Conservation (phyloP, 2,329 filamentous ascomycete species). For the Ophiostoma perfectum region DNA sequence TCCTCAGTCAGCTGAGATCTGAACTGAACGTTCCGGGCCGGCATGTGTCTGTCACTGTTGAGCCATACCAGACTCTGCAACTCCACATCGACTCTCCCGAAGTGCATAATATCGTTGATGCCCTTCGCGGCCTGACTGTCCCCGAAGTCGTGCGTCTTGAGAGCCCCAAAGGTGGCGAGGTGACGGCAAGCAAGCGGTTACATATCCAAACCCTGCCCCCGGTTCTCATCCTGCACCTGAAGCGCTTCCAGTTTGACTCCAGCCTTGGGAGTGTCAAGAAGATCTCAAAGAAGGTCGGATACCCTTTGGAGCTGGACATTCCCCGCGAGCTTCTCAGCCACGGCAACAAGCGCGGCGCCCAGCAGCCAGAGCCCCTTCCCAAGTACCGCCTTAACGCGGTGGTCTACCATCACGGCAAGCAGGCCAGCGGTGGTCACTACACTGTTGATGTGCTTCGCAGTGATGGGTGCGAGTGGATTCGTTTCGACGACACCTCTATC, state of each 20-base stretch:
- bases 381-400: conserved; percentile 83
- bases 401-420: conserved; percentile 96
- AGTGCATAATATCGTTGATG: conserved; percentile 86
- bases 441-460: conserved; percentile 95
- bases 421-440: conserved; percentile 92
- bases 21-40: conserved; percentile 81
- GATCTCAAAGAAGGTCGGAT: conserved; percentile 97
- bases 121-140: conserved; percentile 75
- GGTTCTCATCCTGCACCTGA: conserved; percentile 88
- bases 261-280: conserved; percentile 86
- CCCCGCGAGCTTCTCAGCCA: conserved; percentile 80
- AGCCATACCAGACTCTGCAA: conserved; percentile 91
- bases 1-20: conserved; percentile 83
- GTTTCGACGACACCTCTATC: conserved; percentile 89
- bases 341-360: conserved; percentile 60
- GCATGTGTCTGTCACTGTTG: conserved; percentile 84
- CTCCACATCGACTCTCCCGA: conserved; percentile 86
- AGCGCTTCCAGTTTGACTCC: conserved; percentile 94
- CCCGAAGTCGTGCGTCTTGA: conserved; percentile 73
- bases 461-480: conserved; percentile 92
- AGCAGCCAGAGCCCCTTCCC: conserved; percentile 50
- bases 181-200: conserved; percentile 83
- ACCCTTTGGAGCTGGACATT: conserved; percentile 89
- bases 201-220: conserved; percentile 89
- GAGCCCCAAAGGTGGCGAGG: conserved; percentile 68